phyloP scores from a whole-genome alignment of 768 basidiomycete species.

The Tricholoma sp. region DNA sequence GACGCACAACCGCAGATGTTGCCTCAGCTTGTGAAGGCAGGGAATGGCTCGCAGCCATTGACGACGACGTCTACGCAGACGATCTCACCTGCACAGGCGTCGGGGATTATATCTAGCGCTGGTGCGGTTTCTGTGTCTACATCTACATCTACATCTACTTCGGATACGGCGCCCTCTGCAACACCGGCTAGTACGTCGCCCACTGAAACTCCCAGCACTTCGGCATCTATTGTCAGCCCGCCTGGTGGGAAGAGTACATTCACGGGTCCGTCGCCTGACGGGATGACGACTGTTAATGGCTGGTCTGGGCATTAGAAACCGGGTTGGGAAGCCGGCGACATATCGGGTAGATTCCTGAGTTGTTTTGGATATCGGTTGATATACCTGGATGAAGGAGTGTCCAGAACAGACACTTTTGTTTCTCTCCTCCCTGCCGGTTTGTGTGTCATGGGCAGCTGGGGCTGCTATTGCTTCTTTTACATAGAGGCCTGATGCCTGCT shows the following conservation, averaged over 20 bases:
- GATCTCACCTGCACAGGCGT: constrained; percentile 19
- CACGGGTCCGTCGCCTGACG: constrained; percentile 38
- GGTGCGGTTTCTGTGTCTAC: constrained; percentile 14
- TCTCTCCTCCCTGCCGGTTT: background rate
- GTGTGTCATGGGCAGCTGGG: background rate
- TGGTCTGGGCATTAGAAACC: constrained; percentile 26
- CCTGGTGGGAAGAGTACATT: constrained; percentile 33
- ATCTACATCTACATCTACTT: constrained; percentile 17
- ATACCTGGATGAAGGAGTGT: background rate
- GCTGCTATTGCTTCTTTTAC: background rate
- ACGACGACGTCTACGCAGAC: constrained; percentile 13
- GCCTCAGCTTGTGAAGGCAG: constrained; percentile 36
- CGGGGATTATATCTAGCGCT: constrained; percentile 16
- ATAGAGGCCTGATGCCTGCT: background rate
- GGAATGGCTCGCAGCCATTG: background rate
- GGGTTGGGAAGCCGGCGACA: background rate
- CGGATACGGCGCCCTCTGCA: constrained; percentile 16
- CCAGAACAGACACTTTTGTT: background rate
- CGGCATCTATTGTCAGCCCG: constrained; percentile 16
- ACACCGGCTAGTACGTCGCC: constrained; percentile 1
- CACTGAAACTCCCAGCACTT: constrained; percentile 2
- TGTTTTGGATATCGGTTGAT: background rate
- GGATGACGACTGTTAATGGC: constrained; percentile 41
- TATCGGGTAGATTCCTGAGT: background rate
- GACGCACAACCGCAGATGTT: constrained; percentile 53